Conservation (phyloP, 129 eudicot species). For the Calendula officinalis region DNA sequence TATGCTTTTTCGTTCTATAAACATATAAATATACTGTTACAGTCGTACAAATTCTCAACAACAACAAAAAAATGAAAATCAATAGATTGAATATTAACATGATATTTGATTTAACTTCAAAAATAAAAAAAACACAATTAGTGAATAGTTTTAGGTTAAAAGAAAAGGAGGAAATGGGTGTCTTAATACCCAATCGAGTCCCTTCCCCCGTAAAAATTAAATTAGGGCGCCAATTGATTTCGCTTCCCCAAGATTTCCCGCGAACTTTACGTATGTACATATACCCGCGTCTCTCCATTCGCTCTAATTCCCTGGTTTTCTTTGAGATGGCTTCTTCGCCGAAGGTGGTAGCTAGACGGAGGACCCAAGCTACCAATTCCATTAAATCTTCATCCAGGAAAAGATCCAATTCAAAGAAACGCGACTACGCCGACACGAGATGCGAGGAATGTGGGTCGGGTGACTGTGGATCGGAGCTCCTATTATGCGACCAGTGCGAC, state of each 20-base stretch:
- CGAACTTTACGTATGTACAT: conserved; percentile 4
- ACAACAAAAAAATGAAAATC: too few species aligned
- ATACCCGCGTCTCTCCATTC: background rate
- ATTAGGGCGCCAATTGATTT: conserved; percentile 27
- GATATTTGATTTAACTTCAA: too few species aligned
- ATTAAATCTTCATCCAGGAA: conserved; percentile 3
- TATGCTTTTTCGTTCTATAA: too few species aligned
- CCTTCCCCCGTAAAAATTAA: conserved; percentile 4
- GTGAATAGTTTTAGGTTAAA: too few species aligned
- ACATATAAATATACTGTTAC: too few species aligned
- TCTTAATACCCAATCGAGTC: too few species aligned
- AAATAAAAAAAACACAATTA: too few species aligned
- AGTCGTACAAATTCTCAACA: too few species aligned
- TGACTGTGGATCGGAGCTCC: conserved; percentile 51
- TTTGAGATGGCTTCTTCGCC: conserved; percentile 32
- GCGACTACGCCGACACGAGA: conserved; percentile 38
- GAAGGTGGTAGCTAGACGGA: conserved; percentile 37
- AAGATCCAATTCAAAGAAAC: conserved; percentile 23
- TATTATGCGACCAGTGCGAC: conserved; percentile 84
- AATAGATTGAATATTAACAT: too few species aligned
- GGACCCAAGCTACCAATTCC: conserved; percentile 61
- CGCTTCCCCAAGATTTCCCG: conserved; percentile 6
- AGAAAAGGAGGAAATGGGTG: too few species aligned
- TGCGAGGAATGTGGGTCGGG: conserved; percentile 95
- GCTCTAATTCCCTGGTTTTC: background rate